phyloP scores from a whole-genome alignment of 768 basidiomycete species.

The Termitomyces sp. region DNA sequence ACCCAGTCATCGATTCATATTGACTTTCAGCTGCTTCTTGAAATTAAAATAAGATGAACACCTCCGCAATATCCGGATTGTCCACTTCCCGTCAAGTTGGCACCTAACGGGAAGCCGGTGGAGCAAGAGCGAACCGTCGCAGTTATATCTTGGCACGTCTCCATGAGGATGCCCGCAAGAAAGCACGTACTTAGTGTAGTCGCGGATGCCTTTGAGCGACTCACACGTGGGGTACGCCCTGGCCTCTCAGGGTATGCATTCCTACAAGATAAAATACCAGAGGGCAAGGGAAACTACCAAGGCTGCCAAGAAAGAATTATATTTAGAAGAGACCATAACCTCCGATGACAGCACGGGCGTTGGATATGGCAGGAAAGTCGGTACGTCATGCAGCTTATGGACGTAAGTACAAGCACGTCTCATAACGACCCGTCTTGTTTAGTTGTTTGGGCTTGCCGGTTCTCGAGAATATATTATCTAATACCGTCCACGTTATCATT shows the following conservation, averaged over 20 bases:
- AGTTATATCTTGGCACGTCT: neutral
- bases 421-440: no score
- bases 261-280: neutral
- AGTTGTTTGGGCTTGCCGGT: no score
- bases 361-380: neutral
- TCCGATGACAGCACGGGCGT: neutral
- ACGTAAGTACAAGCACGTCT: neutral
- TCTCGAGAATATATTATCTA: no score
- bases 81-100: conserved; percentile 1
- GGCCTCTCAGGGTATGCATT: neutral
- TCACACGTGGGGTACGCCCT: neutral
- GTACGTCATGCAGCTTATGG: neutral
- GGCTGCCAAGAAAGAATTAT: neutral
- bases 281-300: neutral
- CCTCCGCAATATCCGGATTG: conserved; percentile 1
- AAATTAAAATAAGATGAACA: conserved; percentile 13
- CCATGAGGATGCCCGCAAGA: neutral
- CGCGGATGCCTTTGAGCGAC: neutral
- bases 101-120: neutral
- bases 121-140: neutral
- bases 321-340: neutral
- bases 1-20: conserved; percentile 12
- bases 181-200: no score
- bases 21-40: conserved; percentile 17
- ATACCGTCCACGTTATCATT: no score